These are phyloP conservation scores for Pleodorina starrii DNA, from an alignment of 139 green algal genomes.

Conservation along the genomic window DNA sequence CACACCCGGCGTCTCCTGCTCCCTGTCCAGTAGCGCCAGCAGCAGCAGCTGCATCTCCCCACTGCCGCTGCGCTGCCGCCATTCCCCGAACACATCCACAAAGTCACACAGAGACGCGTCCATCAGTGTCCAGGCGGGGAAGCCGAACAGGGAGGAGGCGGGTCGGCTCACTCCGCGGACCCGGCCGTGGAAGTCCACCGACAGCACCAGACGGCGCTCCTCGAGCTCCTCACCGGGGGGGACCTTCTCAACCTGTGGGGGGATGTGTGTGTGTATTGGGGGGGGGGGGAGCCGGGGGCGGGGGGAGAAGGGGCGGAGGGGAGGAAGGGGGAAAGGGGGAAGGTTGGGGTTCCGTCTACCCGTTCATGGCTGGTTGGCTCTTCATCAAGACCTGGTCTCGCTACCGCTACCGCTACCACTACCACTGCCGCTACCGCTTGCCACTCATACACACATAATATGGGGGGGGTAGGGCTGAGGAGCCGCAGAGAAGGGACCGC, in stretches of 20 bases:
- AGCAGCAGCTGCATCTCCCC: conserved; percentile 5
- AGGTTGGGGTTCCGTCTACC: too few species aligned
- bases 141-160: conserved; percentile 5
- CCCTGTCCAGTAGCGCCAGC: conserved; percentile 28
- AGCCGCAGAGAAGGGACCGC: too few species aligned
- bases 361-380: too few species aligned
- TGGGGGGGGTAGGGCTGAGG: too few species aligned
- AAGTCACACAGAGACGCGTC: conserved; percentile 22
- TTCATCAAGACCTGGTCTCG: too few species aligned
- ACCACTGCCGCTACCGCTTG: too few species aligned
- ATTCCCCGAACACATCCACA: conserved; percentile 47
- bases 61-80: conserved; percentile 16
- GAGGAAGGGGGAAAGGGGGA: too few species aligned
- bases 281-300: too few species aligned
- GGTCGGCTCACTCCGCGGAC: not conserved
- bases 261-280: too few species aligned
- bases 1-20: conserved; percentile 42
- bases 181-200: not conserved
- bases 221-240: not conserved
- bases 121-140: not conserved
- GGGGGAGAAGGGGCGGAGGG: too few species aligned
- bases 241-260: not conserved
- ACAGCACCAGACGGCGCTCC: conserved; percentile 36
- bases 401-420: too few species aligned
- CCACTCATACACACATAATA: too few species aligned